Conservation (phyloP, 2,329 filamentous ascomycete species). For the Drechslera avenae region DNA sequence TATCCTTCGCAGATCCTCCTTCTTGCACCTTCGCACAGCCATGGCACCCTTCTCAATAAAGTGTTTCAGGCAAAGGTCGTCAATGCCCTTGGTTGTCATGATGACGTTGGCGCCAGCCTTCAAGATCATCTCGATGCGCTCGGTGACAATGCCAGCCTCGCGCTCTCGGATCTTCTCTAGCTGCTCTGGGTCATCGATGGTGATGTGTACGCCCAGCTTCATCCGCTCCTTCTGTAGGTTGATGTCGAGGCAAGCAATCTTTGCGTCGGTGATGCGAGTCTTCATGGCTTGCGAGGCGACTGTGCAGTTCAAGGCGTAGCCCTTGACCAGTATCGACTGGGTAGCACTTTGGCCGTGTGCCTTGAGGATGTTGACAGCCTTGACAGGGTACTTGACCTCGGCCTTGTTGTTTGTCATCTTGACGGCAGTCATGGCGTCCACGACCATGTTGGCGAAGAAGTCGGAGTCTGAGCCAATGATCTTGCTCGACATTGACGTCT, state of each 20-base stretch:
- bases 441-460: conserved; percentile 97
- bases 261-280: conserved; percentile 88
- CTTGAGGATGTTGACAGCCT: conserved; percentile 98
- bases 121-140: conserved; percentile 94
- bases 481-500: conserved; percentile 99
- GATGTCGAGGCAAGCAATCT: conserved; percentile 96
- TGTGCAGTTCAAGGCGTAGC: conserved; percentile 97
- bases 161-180: conserved; percentile 95
- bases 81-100: conserved; percentile 97
- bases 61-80: conserved; percentile 91
- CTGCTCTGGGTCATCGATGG: conserved; percentile 95
- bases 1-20: conserved; percentile 95
- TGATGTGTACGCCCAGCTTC: conserved; percentile 99
- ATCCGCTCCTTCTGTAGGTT: conserved; percentile 99
- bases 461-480: conserved; percentile 95
- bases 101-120: conserved; percentile 97
- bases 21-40: conserved; percentile 95
- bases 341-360: conserved; percentile 91
- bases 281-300: conserved; percentile 98
- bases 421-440: conserved; percentile 93
- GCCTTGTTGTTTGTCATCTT: conserved; percentile 89
- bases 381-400: conserved; percentile 96
- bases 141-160: conserved; percentile 90
- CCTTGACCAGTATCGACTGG: conserved; percentile 90
- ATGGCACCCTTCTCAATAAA: conserved; percentile 95